Conservation (phyloP, 192 early-diverging fungal species). For the Allomyces macrogynus region DNA sequence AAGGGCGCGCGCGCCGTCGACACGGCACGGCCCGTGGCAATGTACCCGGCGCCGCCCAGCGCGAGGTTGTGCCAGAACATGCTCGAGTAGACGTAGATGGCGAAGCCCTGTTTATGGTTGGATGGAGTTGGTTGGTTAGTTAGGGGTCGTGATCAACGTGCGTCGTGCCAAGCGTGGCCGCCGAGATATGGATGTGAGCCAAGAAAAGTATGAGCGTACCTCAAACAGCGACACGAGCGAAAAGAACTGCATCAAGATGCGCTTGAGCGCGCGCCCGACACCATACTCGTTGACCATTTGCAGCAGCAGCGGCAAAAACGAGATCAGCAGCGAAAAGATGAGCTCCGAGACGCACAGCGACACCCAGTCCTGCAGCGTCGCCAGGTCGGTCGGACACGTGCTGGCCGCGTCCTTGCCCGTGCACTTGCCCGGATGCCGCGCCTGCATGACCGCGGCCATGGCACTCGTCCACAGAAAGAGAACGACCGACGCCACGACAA, state of each 20-base stretch:
- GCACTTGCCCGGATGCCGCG: constrained; percentile 4
- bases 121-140: too few species aligned
- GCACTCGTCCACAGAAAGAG: constrained; percentile 51
- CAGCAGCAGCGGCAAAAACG: constrained; percentile 60
- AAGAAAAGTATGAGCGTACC: too few species aligned
- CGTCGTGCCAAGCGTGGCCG: too few species aligned
- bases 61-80: constrained; percentile 57
- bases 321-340: constrained; percentile 14
- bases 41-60: constrained; percentile 70
- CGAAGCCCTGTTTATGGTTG: too few species aligned
- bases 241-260: constrained; percentile 46
- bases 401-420: constrained; percentile 32
- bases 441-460: constrained; percentile 25
- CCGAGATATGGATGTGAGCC: too few species aligned
- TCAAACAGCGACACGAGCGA: too few species aligned
- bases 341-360: constrained; percentile 56
- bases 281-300: constrained; percentile 72
- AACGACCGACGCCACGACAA: constrained; percentile 56
- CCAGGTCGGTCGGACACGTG: constrained; percentile 25
- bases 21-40: constrained; percentile 68
- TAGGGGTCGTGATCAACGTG: too few species aligned
- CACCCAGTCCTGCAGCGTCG: constrained; percentile 64
- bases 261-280: constrained; percentile 60
- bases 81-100: constrained; percentile 39
- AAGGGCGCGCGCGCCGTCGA: constrained; percentile 59